Evolutionary conservation across 768 basidiomycete genomes (phyloP), one percentile per base, ranked within the genome.

Genomic region (Lactarius vividus): DNA sequence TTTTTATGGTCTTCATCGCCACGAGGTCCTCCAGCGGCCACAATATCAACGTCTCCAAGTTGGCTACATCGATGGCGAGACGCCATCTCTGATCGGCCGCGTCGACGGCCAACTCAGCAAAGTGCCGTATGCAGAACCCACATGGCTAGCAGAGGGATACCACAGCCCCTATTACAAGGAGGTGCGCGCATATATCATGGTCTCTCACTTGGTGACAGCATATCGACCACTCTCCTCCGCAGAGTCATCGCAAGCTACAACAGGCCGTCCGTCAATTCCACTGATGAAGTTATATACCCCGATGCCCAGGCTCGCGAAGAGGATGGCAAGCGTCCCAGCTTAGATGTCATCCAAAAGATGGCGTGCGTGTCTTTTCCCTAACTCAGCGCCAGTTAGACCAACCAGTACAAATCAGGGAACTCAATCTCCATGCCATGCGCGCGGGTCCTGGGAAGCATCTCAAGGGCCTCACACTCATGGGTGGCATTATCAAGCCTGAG

Each of bases 381-480:
- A 23, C 23, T 57, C 40, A 3, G 23, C 13, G 3, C 16, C 15
- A 29, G 13, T 4, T 37, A 29, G 18, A 28, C 23, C 55, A 10
- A 66, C 26, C 39, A 8, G 13, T 40, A 74, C 39, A 10, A 55
- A 42, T n/a, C 53, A 89, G 87, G 18, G 86, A 86, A 59, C 60
- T 84, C 35, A 87, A 94, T 72, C 62, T 98, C 23, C 91, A 93
- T 73, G 91, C 92, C 16, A 96, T 97, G 93, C 83, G 92, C 26
- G 81, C 96, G 78, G 96, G 96, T 18, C 96, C 96, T 0, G 92
- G 91, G 40, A 91, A 89, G 72, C 94, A 95, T 71, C 77, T 96
- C 52, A 82, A 91, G 74, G 96, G 96, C 2, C 80, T 83, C n/a
- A 82, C 78, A 8, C 79, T 96, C 3, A 86, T 92, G 81, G 83